Base-by-base conservation (phyloP, 192 early-diverging fungal species). In the Dissophora globulifera region DNA sequence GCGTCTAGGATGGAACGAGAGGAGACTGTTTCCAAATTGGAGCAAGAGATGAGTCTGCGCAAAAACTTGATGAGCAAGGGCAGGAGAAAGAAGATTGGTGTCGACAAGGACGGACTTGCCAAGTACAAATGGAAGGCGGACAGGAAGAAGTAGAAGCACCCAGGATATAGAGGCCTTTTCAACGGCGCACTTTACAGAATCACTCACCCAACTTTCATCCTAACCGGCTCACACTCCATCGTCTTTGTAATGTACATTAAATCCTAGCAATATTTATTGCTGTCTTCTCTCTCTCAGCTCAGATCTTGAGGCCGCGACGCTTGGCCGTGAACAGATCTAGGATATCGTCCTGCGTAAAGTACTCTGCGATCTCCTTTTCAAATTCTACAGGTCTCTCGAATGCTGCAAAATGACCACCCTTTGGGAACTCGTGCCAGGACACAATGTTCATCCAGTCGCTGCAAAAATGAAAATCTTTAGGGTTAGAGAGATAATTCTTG, bases 51-150 rank as follows among this genome's bases (percentile, higher is more conserved):
- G 83, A 78, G 83, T 19, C 65, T 94, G 40, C 93, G 94, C 46
- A 90, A 89, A 58, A 84, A 89, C 29, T 71, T 98, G 38, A 91
- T 88, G 88, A 88, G 88, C 56, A 97, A 96, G 81, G 95, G 95
- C 23, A 61, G 83, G 31, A 89, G 84, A 72, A 86, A 81, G 69
- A 94, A 94, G 83, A 84, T 95, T 31, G 97, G 95, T 50, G 85
- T 71, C 17, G 95, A 98, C 69, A 80, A 72, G 53, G 67, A 89
- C 62, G 97, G 97, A 0, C 74, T 97, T 22, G 78, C 92, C 13
- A 81, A 94, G 33, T 97, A 96, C 85, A 98, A 97, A 81, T 99
- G 96, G 96, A 92, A 89, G 62, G 85, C 90, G 3, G 91, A 92
- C 50, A 84, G 96, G 51, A 95, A 95, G 76, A 93, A 90, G 75